phyloP scores from a whole-genome alignment of 2,329 filamentous ascomycete genomes.

The Penicillium capsulatum region DNA sequence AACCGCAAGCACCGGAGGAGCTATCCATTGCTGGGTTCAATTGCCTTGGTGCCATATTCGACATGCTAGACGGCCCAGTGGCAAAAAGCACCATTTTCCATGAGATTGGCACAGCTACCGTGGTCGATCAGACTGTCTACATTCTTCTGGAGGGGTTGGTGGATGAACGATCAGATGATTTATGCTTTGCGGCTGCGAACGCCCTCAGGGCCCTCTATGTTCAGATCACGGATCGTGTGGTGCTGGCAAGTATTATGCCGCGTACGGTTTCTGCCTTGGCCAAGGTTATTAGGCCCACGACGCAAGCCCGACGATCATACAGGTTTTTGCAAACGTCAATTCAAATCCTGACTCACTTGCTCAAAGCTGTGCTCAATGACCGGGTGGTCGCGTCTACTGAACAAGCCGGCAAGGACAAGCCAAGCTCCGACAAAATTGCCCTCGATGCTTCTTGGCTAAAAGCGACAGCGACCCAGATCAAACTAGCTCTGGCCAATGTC shows the following conservation, averaged over 20 bases:
- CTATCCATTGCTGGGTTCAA: conserved; percentile 66
- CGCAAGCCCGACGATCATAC: conserved; percentile 56
- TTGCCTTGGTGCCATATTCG: conserved; percentile 64
- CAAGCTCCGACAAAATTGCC: conserved; percentile 32
- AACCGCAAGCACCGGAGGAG: conserved; percentile 59
- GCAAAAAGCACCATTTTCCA: conserved; percentile 45
- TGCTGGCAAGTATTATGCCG: conserved; percentile 79
- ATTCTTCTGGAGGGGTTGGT: conserved; percentile 71
- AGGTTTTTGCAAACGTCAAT: conserved; percentile 63
- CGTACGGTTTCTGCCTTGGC: conserved; percentile 79
- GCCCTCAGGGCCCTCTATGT: conserved; percentile 60
- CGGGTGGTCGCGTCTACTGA: conserved; percentile 19
- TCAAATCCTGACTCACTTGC: conserved; percentile 50
- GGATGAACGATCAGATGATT: conserved; percentile 59
- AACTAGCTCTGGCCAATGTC: conserved; percentile 73
- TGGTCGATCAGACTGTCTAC: conserved; percentile 77
- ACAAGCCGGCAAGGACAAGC: conserved; percentile 14
- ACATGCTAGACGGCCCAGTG: conserved; percentile 50
- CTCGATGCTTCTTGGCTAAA: conserved; percentile 65
- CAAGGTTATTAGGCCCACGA: conserved; percentile 67
- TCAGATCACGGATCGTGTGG: conserved; percentile 66
- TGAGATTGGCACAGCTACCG: conserved; percentile 61
- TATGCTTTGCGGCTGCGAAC: conserved; percentile 66
- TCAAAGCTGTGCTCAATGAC: conserved; percentile 48
- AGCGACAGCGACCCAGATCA: conserved; percentile 75